Evolutionary conservation across 1,284 basidiomycete species (phyloP).

Genomic region (Pholiota adiposa): DNA sequence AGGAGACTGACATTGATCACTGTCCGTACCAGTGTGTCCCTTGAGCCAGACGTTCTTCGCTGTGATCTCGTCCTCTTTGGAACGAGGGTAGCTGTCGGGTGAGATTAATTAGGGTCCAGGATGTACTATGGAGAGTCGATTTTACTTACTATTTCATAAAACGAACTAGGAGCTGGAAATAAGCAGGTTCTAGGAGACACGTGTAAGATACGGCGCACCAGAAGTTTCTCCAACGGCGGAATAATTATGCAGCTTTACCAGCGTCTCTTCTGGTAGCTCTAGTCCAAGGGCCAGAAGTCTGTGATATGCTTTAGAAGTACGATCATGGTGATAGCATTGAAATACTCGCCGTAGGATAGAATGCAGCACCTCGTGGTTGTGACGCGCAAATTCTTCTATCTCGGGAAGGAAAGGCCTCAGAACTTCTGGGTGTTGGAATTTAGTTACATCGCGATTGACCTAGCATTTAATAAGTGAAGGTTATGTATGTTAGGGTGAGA

Average conservation of each 20-base stretch:
- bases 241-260: constrained; percentile 56
- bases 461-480: neutral
- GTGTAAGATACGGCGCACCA: constrained; percentile 33
- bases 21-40: constrained; percentile 56
- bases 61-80: constrained; percentile 56
- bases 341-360: constrained; percentile 48
- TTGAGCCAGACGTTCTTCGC: constrained; percentile 64
- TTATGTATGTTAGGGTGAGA: neutral
- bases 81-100: constrained; percentile 35
- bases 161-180: constrained; percentile 39
- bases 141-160: constrained; percentile 58
- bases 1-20: neutral
- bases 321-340: neutral
- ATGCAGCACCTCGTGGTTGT: constrained; percentile 56
- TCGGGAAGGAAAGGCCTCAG: constrained; percentile 62
- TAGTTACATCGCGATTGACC: constrained; percentile 55
- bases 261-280: constrained; percentile 60
- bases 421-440: constrained; percentile 49
- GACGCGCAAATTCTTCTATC: constrained; percentile 52
- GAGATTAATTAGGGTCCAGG: neutral
- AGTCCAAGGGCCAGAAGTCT: constrained; percentile 61
- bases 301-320: neutral
- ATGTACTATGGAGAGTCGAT: neutral
- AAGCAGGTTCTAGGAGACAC: neutral
- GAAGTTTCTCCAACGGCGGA: constrained; percentile 47